Base-by-base conservation (phyloP, 2,329 filamentous ascomycete species). In the Aspergillus caelatus region DNA sequence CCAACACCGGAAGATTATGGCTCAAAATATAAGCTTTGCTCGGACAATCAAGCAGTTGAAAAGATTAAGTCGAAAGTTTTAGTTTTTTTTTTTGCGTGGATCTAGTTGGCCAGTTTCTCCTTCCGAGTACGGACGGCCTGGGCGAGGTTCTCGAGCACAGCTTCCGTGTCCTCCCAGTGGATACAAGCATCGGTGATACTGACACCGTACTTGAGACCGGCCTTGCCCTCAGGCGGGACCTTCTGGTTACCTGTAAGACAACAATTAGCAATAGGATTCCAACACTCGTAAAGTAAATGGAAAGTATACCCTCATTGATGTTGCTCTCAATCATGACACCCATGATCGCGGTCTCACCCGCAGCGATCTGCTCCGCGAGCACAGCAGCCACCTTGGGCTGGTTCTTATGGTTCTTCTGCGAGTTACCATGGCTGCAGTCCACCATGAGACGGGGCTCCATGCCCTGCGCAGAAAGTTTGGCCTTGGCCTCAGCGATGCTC, bases 311-410 rank as follows among this genome's bases (percentile, higher is more conserved):
- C 82, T 97, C 94, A 73, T 94, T 91, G 81, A 98, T 96, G 79
- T 98, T 92, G 79, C 92, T 96, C 84, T 99, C 95, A 74, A 99
- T 96, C 95, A 99, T 99, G 64, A 98, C 92, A 73, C 95, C 95
- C 88, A 97, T 94, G 74, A 99, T 95, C 56, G 84, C 90, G 3
- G 86, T 86, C 82, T 98, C 94, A 41, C 95, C 95, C 62, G 86
- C 87, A 60, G 89, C 85, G 64, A 99, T 91, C 81, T 99, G 95
- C 74, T 91, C 89, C 2, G 92, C 93, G 62, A 99, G 78, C 12
- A 84, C 86, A 57, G 88, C 89, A 4, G 93, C 94, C 23, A 99
- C 95, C 85, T 94, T 93, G 69, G 94, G 94, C 82, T 99, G 95
- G 80, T 98, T 99, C 82, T 89, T 93, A 85, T 98, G 94, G 81